A percentile compares a stretch with the other conserved stretches of the same genome.
phyloP scores from a whole-genome alignment of 306 rosid genomes.

The Aeschynomene evenia region DNA sequence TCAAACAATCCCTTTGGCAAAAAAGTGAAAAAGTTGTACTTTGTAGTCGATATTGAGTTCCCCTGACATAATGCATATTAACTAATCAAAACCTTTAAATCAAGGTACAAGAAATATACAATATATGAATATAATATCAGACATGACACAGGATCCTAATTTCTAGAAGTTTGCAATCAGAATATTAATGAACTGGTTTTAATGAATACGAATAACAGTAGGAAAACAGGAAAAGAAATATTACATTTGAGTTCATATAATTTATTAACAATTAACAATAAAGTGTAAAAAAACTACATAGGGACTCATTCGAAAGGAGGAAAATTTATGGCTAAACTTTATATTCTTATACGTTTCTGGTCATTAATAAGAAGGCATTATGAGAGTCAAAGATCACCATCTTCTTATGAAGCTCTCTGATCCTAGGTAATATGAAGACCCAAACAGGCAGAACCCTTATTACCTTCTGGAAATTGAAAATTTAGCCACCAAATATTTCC shows the following conservation, averaged over 20 bases:
- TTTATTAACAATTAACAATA: neutral
- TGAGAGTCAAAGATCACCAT: neutral
- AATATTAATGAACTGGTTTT: neutral
- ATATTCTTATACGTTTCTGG: neutral
- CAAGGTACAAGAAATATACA: neutral
- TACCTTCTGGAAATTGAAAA: neutral
- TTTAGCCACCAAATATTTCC: neutral
- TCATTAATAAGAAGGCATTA: neutral
- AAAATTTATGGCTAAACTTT: neutral
- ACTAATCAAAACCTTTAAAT: constrained; percentile 16
- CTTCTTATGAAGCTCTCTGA: neutral
- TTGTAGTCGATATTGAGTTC: constrained; percentile 66
- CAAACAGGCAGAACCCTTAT: constrained; percentile 5
- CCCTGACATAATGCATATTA: constrained; percentile 45
- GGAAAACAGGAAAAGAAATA: neutral
- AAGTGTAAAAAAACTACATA: neutral
- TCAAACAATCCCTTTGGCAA: constrained; percentile 69
- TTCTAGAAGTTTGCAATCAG: neutral
- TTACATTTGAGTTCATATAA: neutral
- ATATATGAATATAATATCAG: constrained; percentile 3
- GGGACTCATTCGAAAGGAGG: neutral
- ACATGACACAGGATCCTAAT: neutral
- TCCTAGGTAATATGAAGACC: neutral
- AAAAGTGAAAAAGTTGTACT: constrained; percentile 63
- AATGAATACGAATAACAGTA: neutral